Percentiles rank a stretch among this genome's conserved stretches.
phyloP scores from a whole-genome alignment of 257 asterid genomes.

The Nicotiana obtusifolia region DNA sequence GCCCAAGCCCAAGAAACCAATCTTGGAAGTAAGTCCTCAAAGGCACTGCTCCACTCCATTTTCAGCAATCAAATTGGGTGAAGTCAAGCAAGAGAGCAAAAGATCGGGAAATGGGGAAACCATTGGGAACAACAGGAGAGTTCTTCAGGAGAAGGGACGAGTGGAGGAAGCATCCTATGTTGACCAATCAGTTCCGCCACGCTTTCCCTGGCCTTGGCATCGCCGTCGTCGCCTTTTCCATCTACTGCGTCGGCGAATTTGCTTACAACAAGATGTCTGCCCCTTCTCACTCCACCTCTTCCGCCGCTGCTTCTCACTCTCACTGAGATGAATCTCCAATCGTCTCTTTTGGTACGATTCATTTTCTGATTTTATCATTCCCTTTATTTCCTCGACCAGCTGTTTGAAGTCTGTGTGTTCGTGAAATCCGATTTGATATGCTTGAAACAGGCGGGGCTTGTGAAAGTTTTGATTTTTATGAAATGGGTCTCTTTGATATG shows the following conservation, averaged over 20 bases:
- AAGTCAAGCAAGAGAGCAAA: background rate
- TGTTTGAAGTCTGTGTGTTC: background rate
- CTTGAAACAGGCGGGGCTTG: background rate
- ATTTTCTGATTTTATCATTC: background rate
- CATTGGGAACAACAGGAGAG: constrained; percentile 84
- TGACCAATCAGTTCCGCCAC: constrained; percentile 80
- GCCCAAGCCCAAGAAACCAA: constrained; percentile 2
- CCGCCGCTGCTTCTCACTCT: constrained; percentile 50
- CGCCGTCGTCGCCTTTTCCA: constrained; percentile 73
- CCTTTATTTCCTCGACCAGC: background rate
- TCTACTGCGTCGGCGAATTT: constrained; percentile 47
- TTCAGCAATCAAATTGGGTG: background rate
- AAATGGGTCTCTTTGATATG: background rate
- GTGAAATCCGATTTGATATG: background rate
- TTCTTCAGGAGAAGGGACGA: constrained; percentile 86
- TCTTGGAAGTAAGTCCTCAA: background rate
- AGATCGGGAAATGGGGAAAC: constrained; percentile 22
- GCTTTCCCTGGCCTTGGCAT: constrained; percentile 92
- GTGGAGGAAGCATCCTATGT: constrained; percentile 97
- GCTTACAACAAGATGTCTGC: constrained; percentile 47
- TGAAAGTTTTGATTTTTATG: background rate
- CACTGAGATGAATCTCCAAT: constrained; percentile 20
- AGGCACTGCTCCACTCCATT: background rate
- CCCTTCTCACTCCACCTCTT: constrained; percentile 55
- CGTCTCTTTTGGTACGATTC: background rate